Evolutionary conservation across 768 basidiomycete species (phyloP).

Genomic region (Mycena metata): DNA sequence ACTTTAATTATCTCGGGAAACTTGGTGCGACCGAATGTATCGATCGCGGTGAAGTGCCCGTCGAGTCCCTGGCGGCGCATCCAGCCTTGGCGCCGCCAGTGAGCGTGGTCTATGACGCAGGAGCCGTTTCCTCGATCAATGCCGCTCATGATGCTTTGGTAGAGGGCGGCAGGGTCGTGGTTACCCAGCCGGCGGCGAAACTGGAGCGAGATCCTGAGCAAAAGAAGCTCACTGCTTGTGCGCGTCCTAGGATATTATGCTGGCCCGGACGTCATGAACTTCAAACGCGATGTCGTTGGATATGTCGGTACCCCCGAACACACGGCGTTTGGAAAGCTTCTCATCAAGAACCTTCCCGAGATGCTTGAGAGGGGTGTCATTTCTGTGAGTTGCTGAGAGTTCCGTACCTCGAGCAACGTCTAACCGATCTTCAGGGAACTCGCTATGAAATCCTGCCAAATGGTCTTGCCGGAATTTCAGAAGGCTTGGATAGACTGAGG

Average conservation of each 20-base stretch:
- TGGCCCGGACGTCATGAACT: slow-evolving; percentile 42
- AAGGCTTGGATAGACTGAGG: slow-evolving; percentile 49
- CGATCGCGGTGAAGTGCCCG: slow-evolving; percentile 32
- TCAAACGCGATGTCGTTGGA: slow-evolving; percentile 34
- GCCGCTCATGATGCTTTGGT: slow-evolving; percentile 20
- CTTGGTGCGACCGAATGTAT: slow-evolving; percentile 53
- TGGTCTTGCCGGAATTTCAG: slow-evolving; percentile 58
- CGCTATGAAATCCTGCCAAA: slow-evolving; percentile 55
- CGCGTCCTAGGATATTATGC: slow-evolving; percentile 13
- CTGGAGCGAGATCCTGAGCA: neutral
- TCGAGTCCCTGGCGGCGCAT: slow-evolving; percentile 4
- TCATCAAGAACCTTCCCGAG: slow-evolving; percentile 39
- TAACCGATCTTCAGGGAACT: slow-evolving; percentile 52
- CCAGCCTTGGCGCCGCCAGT: slow-evolving; percentile 2
- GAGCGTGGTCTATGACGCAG: slow-evolving; percentile 22
- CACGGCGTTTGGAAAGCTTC: slow-evolving; percentile 39
- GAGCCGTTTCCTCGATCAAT: neutral
- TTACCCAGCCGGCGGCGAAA: neutral
- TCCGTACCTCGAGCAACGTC: neutral
- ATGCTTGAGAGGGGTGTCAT: slow-evolving; percentile 51
- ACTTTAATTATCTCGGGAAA: slow-evolving; percentile 50
- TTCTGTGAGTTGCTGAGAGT: slow-evolving; percentile 43
- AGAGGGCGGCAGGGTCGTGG: slow-evolving; percentile 8
- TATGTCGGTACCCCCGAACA: slow-evolving; percentile 40
- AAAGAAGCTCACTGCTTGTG: neutral